phyloP scores from a whole-genome alignment of 257 asterid genomes.

The Scutellaria barbata region DNA sequence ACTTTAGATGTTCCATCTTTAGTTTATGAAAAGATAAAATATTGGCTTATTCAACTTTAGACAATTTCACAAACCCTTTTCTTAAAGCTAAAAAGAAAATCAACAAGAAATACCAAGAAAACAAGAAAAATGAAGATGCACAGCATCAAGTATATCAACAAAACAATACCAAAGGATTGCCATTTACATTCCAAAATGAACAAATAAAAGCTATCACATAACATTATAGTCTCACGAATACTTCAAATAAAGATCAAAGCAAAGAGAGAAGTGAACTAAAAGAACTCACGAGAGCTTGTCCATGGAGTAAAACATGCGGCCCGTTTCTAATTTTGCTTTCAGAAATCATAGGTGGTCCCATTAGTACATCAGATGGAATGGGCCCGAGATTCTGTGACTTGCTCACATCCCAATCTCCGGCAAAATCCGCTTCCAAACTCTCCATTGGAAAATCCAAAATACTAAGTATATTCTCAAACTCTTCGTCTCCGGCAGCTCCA shows the following conservation, averaged over 20 bases:
- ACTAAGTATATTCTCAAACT: conserved; percentile 48
- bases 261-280: conserved; percentile 8
- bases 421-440: conserved; percentile 55
- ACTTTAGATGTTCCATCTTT: neutral
- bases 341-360: conserved; percentile 43
- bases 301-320: conserved; percentile 25
- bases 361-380: conserved; percentile 57
- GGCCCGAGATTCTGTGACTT: conserved; percentile 64
- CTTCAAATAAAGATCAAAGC: neutral
- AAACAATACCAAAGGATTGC: neutral
- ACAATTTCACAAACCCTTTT: neutral
- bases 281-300: conserved; percentile 50
- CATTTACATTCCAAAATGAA: neutral
- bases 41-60: neutral
- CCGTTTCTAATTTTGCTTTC: conserved; percentile 31
- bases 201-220: neutral
- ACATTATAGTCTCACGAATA: neutral
- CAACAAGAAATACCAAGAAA: neutral
- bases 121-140: neutral
- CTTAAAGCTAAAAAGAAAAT: neutral
- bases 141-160: neutral
- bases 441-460: conserved; percentile 75
- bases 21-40: neutral
- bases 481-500: conserved; percentile 47
- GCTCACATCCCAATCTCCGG: conserved; percentile 67